These are phyloP conservation scores for Scedosporium dehoogii DNA, from an alignment of 2,329 filamentous ascomycete species.

Conservation along the genomic window DNA sequence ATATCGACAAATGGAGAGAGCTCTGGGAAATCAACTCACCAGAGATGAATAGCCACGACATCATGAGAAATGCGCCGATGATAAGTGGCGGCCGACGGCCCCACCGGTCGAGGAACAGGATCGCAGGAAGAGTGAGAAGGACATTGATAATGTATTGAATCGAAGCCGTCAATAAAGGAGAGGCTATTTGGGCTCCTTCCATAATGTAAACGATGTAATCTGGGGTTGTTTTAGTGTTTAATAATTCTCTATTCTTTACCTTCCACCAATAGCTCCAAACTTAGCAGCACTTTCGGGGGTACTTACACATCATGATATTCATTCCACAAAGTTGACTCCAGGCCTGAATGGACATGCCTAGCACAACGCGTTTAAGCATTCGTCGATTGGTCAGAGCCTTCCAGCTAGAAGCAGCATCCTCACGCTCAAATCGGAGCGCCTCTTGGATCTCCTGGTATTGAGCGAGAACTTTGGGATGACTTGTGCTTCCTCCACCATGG, in stretches of 20 bases:
- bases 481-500: slow-evolving; percentile 45
- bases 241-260: too few species aligned
- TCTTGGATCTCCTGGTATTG: slow-evolving; percentile 53
- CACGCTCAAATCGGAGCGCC: slow-evolving; percentile 42
- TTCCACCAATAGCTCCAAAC: slow-evolving; percentile 6
- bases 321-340: slow-evolving; percentile 52
- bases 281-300: slow-evolving; percentile 21
- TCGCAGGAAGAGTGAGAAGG: slow-evolving; percentile 46
- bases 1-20: too few species aligned
- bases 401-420: slow-evolving; percentile 38
- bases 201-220: slow-evolving; percentile 52
- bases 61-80: slow-evolving; percentile 46
- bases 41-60: slow-evolving; percentile 51
- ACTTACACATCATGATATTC: slow-evolving; percentile 45
- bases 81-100: slow-evolving; percentile 49
- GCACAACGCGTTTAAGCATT: slow-evolving; percentile 44
- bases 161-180: slow-evolving; percentile 47
- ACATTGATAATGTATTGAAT: slow-evolving; percentile 59
- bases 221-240: slow-evolving; percentile 5
- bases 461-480: slow-evolving; percentile 50
- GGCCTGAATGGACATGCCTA: slow-evolving; percentile 49
- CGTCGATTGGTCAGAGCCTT: slow-evolving; percentile 36
- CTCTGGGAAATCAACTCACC: slow-evolving; percentile 22
- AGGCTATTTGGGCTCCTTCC: slow-evolving; percentile 44
- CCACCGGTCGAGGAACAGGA: slow-evolving; percentile 48